A percentile compares a stretch with the other conserved stretches of the same genome.
Evolutionary conservation across 139 green algal genomes (phyloP).

Genomic region (Zygnema circumcarinatum): DNA sequence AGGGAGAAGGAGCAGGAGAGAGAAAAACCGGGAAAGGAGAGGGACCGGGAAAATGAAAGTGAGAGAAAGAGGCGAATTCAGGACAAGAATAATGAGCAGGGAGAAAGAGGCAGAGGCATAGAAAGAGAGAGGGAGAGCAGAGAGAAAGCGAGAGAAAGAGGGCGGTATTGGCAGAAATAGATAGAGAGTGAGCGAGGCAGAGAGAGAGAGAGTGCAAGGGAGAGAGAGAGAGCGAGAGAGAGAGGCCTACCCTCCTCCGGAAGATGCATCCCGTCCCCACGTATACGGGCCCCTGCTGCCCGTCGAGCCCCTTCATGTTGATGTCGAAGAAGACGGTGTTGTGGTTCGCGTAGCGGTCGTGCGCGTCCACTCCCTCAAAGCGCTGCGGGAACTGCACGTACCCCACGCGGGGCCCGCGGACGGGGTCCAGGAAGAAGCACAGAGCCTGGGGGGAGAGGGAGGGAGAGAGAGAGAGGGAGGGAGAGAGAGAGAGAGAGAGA

Average conservation of each 20-base stretch:
- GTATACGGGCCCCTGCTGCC: conserved; percentile 56
- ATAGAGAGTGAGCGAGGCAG: background rate
- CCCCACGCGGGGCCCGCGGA: conserved; percentile 40
- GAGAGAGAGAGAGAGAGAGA: no score
- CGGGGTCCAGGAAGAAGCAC: conserved; percentile 59
- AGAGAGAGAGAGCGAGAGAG: background rate
- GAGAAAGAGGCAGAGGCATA: background rate
- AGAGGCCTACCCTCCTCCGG: conserved; percentile 14
- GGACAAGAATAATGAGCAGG: no score
- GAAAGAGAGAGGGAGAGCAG: background rate
- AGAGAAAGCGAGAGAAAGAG: background rate
- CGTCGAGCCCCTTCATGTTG: conserved; percentile 60
- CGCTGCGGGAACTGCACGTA: conserved; percentile 60
- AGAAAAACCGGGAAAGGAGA: background rate
- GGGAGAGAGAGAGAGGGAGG: background rate
- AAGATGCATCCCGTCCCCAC: conserved; percentile 63
- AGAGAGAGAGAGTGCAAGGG: background rate
- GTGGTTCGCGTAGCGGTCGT: conserved; percentile 59
- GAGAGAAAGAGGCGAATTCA: background rate
- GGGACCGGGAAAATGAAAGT: background rate
- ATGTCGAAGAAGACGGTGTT: conserved; percentile 63
- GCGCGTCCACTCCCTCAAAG: conserved; percentile 60
- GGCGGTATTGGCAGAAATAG: background rate
- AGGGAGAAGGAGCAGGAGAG: background rate
- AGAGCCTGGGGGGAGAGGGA: conserved; percentile 55